Conservation (phyloP, 2,329 filamentous ascomycete genomes). For the Colletotrichum chrysophilum region DNA sequence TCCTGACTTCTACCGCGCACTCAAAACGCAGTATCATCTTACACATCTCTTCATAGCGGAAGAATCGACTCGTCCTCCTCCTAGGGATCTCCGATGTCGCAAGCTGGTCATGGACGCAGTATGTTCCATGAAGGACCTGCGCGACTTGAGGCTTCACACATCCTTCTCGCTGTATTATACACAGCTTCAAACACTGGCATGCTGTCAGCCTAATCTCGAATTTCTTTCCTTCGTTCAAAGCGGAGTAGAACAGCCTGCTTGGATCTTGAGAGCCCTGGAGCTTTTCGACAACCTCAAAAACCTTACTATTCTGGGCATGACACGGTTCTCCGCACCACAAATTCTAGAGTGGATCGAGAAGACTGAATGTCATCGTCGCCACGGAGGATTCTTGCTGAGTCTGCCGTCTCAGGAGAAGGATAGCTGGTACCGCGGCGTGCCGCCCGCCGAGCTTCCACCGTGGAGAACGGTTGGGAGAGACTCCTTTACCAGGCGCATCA, state of each 20-base stretch:
- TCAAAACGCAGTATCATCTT: background rate
- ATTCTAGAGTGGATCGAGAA: background rate
- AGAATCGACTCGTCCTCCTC: background rate
- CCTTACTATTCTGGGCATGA: background rate
- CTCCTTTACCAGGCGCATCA: background rate
- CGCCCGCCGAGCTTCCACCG: background rate
- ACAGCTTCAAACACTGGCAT: background rate
- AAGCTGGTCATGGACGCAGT: background rate
- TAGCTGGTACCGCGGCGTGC: background rate
- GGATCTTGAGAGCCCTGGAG: background rate
- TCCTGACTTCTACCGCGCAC: background rate
- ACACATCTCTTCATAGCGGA: background rate
- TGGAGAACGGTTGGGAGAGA: background rate
- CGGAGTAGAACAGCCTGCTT: background rate
- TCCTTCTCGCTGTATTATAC: background rate
- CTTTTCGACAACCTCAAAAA: background rate
- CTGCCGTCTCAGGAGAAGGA: background rate
- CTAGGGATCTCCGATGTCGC: background rate
- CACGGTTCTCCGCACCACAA: background rate
- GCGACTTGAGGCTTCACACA: slow-evolving; percentile 2
- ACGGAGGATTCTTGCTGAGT: background rate
- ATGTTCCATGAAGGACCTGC: background rate
- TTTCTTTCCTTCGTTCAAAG: background rate
- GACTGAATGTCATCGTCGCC: background rate
- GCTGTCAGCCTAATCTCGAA: background rate